Evolutionary conservation across 768 basidiomycete genomes (phyloP), one percentile per base, ranked within the genome.

Genomic region (Tylopilus subfusipes): DNA sequence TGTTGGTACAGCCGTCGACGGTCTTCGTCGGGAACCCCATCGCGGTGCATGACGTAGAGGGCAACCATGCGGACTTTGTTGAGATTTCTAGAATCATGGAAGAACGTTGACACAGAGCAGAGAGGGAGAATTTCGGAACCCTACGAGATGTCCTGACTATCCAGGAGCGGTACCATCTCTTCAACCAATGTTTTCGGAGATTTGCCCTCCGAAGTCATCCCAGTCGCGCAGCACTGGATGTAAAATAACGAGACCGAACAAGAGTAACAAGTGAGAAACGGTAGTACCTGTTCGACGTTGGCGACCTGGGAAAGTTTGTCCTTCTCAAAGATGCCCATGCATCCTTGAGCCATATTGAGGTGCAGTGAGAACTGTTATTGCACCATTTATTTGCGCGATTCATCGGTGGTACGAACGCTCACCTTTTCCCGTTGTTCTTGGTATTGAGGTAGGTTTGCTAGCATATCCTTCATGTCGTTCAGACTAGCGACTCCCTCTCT

Each of bases 401-500:
- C 24, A n/a, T 50, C 29, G n/a, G 47, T 16, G 19, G 19, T 25
- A 52, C 31, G 29, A 13, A 19, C 16, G 55, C 72, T 19, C 34
- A 88, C 93, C 83, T 93, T 94, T 69, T 99, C 95, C 53, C 96
- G 82, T 61, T 93, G 90, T 59, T 97, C 94, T 72, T 95, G 90
- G 63, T 90, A 97, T 71, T 97, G 93, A 2, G 95, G 94, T 56
- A 99, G 69, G 65, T 78, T 92, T 30, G 97, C 97, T 31, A 99
- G 78, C 96, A 98, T 97, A 65, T 99, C 97, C 72, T 97, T 98
- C 91, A 99, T 95, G 72, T 98, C 96, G 64, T 94, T 96, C 44
- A 99, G 70, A 63, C 83, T 94, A 44, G 90, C 88, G 10, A 89
- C 90, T 42, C 88, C 85, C 62, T 91, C 84, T 25, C 88, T 87